Conservation (phyloP, 495 filamentous ascomycete species). For the Talaromyces liani region DNA sequence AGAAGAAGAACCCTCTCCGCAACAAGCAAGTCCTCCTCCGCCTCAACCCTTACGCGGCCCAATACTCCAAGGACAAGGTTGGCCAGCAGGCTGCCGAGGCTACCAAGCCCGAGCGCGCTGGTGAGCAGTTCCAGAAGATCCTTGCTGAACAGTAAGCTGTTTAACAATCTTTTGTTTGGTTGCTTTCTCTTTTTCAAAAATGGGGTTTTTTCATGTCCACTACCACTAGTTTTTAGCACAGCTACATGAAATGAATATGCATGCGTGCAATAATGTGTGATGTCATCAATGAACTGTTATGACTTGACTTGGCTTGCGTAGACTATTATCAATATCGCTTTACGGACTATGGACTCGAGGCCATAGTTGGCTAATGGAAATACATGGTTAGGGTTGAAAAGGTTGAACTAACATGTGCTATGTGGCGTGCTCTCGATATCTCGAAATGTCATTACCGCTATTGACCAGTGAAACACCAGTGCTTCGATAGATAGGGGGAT, state of each 20-base stretch:
- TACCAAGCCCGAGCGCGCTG: constrained; percentile 44
- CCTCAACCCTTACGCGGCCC: constrained; percentile 92
- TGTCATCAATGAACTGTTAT: neutral
- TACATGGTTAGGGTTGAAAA: too few species aligned
- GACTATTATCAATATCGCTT: neutral
- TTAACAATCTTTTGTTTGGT: constrained; percentile 5
- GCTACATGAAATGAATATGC: constrained; percentile 11
- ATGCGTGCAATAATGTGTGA: constrained; percentile 10
- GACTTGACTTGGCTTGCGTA: neutral
- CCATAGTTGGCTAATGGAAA: too few species aligned
- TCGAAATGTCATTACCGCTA: too few species aligned
- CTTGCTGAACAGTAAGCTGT: constrained; percentile 46
- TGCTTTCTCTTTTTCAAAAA: constrained; percentile 8
- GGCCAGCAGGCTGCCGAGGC: constrained; percentile 53
- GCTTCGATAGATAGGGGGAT: too few species aligned
- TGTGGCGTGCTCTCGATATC: too few species aligned
- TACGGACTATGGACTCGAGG: too few species aligned
- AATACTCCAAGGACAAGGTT: constrained; percentile 75
- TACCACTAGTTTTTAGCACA: constrained; percentile 10
- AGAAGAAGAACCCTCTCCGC: constrained; percentile 99
- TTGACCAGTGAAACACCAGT: too few species aligned
- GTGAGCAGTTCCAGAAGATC: constrained; percentile 43
- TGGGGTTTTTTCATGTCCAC: constrained; percentile 3
- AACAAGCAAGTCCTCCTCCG: constrained; percentile 97
- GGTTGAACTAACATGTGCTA: too few species aligned